Percentiles rank a stretch among this genome's conserved stretches.
phyloP scores from a whole-genome alignment of 306 rosid species.

The Herpetospermum pedunculosum region DNA sequence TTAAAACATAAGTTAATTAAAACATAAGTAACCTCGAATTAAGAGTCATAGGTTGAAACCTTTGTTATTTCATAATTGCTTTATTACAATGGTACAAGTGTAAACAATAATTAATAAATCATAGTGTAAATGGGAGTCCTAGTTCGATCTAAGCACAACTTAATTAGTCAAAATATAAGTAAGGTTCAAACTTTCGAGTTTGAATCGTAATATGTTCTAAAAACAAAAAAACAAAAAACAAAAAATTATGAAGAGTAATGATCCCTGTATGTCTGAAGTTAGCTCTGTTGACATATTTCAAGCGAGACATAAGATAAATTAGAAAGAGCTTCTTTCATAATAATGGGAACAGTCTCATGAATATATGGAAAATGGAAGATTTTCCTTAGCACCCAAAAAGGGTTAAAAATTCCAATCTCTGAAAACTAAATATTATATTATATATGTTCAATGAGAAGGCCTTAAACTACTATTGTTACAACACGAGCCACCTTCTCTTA shows the following conservation, averaged over 20 bases:
- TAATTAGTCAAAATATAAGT: background rate
- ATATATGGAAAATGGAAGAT: background rate
- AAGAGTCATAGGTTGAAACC: too few species aligned
- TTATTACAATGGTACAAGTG: background rate
- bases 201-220: background rate
- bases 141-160: background rate
- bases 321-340: background rate
- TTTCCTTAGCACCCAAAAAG: background rate
- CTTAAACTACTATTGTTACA: slow-evolving; percentile 7
- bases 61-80: too few species aligned
- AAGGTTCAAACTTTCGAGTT: background rate
- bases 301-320: background rate
- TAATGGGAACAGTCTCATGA: background rate
- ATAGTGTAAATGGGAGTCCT: background rate
- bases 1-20: too few species aligned
- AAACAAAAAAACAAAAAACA: background rate
- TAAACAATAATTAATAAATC: background rate
- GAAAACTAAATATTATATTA: background rate
- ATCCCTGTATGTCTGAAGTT: background rate
- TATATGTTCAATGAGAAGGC: slow-evolving; percentile 7
- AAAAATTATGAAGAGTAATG: too few species aligned
- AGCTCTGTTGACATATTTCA: background rate
- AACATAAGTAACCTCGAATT: too few species aligned
- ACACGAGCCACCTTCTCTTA: background rate
- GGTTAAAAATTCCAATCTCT: background rate